Conservation (phyloP, 257 asterid species). For the Nyctanthes arbortristis region DNA sequence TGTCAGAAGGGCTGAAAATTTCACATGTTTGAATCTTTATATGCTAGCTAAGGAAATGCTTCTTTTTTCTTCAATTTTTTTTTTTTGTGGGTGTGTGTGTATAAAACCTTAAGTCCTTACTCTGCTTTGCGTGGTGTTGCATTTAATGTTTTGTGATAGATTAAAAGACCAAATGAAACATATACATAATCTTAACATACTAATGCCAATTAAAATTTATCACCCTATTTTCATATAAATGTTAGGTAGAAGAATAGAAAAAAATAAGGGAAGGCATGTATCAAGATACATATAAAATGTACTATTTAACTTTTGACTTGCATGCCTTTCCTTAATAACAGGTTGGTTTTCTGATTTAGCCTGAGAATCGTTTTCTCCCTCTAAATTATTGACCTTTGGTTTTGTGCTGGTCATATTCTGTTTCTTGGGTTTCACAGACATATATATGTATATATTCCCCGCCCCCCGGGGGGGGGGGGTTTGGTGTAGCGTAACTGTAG, state of each 20-base stretch:
- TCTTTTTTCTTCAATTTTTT: no score
- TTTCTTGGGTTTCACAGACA: neutral
- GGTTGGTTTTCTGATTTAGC: neutral
- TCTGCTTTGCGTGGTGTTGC: neutral
- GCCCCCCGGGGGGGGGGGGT: no score
- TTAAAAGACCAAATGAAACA: no score
- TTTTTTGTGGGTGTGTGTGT: no score
- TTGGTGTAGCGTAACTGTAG: neutral
- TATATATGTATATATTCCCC: no score
- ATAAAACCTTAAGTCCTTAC: neutral
- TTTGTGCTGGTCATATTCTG: neutral
- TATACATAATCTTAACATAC: no score
- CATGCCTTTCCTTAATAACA: neutral
- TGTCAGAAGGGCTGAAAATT: neutral
- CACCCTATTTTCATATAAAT: no score
- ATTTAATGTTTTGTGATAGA: neutral
- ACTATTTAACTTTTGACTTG: neutral
- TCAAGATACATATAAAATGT: neutral
- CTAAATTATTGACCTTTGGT: neutral
- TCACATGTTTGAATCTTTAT: no score
- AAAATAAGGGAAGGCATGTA: neutral
- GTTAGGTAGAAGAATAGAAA: no score
- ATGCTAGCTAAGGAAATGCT: no score
- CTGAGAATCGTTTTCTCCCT: neutral
- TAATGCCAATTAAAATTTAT: no score